Base-by-base conservation (phyloP, 1,284 basidiomycete species). In the Trametes versicolor region DNA sequence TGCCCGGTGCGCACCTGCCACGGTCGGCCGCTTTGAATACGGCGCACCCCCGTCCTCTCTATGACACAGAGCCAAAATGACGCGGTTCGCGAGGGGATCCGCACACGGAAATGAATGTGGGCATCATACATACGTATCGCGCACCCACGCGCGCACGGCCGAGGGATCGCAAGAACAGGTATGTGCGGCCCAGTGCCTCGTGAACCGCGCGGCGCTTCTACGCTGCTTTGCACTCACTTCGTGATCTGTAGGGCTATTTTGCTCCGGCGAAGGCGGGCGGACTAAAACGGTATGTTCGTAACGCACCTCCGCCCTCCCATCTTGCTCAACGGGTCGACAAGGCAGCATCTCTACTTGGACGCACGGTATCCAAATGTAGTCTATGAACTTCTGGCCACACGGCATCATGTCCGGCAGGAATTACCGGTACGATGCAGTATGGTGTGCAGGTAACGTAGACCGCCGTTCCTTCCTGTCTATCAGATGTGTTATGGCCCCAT, bases 1-100 rank as follows among this genome's bases (percentile, higher is more conserved):
- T 34, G 45, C 43, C 9, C 19, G 7, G 17, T 7, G 10, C 8
- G 43, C 21, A 5, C 19, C 17, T 45, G 17, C 43, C 17, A n/a
- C 19, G 17, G 8, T 19, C 21, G n/a, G 43, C 17, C 19, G 43
- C 43, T 21, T 17, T 50, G 27, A 48, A 13, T 23, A 25, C 45
- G 45, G 48, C 25, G 25, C 13, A 29, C 7, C 13, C 12, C 10
- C 19, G 9, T 15, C 19, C 17, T 21, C 29, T 50, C n/a, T 17
- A 32, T 2, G 48, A 23, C n/a, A 50, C 2, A 21, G 50, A 51
- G 50, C 29, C n/a, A 51, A 51, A 51, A 32, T 51, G 50, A 51
- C 50, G 50, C 50, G 29, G 50, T 51, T 51, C 50, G 7, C 29
- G 17, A 25, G 19, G 7, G 50, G 50, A 51, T 51, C 32, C 50